Percentiles rank a stretch among this genome's conserved stretches.
Conservation (phyloP, 345 rosid species). For the Brassica cretica region DNA sequence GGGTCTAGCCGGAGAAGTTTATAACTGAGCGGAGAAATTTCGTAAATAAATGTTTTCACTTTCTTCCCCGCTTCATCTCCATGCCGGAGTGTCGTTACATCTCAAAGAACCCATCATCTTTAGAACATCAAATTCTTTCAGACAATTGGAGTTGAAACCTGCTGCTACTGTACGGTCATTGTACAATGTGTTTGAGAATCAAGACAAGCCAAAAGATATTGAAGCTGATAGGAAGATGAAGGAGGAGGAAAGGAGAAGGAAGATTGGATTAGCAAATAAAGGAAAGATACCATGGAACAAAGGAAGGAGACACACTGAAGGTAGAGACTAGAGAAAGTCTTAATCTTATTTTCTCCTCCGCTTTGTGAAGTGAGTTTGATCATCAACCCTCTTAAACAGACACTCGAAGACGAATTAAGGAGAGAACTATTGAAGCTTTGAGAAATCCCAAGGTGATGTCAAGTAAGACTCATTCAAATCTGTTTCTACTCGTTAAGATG, state of each 20-base stretch:
- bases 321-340: conserved; percentile 29
- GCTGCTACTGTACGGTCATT: conserved; percentile 22
- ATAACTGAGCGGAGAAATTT: background rate
- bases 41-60: too few relatives aligned
- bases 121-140: conserved; percentile 34
- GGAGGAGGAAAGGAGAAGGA: conserved; percentile 54
- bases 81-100: conserved; percentile 8
- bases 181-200: conserved; percentile 27
- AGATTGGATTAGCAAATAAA: conserved; percentile 68
- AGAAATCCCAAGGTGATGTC: conserved; percentile 93
- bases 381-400: conserved; percentile 43
- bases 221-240: conserved; percentile 6
- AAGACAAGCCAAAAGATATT: conserved; percentile 16
- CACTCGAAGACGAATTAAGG: conserved; percentile 68
- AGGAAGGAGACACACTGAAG: conserved; percentile 70
- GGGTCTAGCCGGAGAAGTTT: conserved; percentile 18
- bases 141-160: conserved; percentile 38
- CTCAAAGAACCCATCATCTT: conserved; percentile 25
- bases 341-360: background rate
- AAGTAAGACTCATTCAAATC: conserved; percentile 56
- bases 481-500: background rate
- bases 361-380: conserved; percentile 21
- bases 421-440: conserved; percentile 81
- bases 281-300: conserved; percentile 90
- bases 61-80: background rate